Evolutionary conservation across 306 rosid genomes (phyloP).

Genomic region (Citrullus mucosospermus): DNA sequence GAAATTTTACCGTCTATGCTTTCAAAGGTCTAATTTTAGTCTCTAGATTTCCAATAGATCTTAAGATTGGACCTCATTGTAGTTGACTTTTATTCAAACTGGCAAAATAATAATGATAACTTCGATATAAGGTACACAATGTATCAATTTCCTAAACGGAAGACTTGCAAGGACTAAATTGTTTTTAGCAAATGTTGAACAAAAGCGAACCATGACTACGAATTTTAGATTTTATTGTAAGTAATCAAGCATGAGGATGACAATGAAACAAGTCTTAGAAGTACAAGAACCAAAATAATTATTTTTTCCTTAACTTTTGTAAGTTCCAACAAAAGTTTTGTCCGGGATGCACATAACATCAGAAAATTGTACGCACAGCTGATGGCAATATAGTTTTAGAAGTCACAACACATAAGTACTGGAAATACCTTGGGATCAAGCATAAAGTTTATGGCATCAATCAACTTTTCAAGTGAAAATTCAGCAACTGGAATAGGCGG

Average conservation of each 20-base stretch:
- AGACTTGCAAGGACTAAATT: too few species aligned
- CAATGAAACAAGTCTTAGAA: not conserved
- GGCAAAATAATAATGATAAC: not conserved
- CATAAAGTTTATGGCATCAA: slow-evolving; percentile 68
- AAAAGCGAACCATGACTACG: not conserved
- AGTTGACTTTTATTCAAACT: not conserved
- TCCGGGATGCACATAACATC: not conserved
- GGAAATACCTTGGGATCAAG: slow-evolving; percentile 58
- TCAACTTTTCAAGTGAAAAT: slow-evolving; percentile 51
- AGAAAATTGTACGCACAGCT: not conserved
- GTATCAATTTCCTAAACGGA: not conserved
- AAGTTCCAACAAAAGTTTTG: not conserved
- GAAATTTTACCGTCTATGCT: too few species aligned
- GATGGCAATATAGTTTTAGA: not conserved
- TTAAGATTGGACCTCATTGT: not conserved
- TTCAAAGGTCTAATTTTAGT: too few species aligned
- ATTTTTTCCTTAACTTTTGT: not conserved
- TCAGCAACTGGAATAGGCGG: slow-evolving; percentile 64
- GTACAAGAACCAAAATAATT: not conserved
- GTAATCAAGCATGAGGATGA: not conserved
- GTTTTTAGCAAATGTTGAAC: too few species aligned
- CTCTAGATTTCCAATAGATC: not conserved
- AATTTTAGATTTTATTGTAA: too few species aligned
- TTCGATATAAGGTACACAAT: too few species aligned
- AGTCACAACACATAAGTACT: not conserved